Conservation (phyloP, 108 stramenopile genomes). For the Bacterosira constricta region DNA sequence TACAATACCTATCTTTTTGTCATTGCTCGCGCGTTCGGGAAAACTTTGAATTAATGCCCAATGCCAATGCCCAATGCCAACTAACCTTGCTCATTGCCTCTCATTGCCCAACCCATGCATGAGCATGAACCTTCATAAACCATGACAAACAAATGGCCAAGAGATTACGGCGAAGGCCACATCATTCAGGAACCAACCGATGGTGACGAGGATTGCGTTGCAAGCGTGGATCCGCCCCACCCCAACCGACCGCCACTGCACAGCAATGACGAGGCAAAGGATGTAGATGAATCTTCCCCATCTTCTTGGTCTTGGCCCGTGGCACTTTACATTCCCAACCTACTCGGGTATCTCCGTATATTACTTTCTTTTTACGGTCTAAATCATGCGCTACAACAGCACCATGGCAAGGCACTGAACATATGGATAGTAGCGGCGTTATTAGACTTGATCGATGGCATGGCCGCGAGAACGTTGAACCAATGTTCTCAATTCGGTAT, state of each 20-base stretch:
- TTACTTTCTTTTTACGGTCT: constrained; percentile 51
- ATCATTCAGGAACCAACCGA: neutral
- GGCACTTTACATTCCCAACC: constrained; percentile 57
- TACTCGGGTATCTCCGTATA: constrained; percentile 63
- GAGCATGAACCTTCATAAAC: no score
- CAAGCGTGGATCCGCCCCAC: no score
- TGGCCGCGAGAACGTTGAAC: constrained; percentile 54
- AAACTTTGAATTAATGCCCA: no score
- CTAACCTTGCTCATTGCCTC: no score
- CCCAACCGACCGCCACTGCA: no score
- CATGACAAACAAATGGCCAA: neutral
- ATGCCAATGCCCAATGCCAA: no score
- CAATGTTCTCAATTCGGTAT: constrained; percentile 67
- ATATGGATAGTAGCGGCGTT: constrained; percentile 52
- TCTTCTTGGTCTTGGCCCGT: constrained; percentile 33
- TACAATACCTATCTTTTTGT: no score
- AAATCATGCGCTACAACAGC: constrained; percentile 15
- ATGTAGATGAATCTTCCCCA: neutral
- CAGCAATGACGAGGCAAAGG: neutral
- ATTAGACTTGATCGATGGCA: constrained; percentile 66
- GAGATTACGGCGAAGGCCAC: constrained; percentile 26
- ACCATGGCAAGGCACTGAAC: constrained; percentile 33
- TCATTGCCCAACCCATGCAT: no score
- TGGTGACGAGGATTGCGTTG: neutral
- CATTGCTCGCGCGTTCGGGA: no score